phyloP scores from a whole-genome alignment of 176 grass and related monocot species.

The Oropetium thomaeum region DNA sequence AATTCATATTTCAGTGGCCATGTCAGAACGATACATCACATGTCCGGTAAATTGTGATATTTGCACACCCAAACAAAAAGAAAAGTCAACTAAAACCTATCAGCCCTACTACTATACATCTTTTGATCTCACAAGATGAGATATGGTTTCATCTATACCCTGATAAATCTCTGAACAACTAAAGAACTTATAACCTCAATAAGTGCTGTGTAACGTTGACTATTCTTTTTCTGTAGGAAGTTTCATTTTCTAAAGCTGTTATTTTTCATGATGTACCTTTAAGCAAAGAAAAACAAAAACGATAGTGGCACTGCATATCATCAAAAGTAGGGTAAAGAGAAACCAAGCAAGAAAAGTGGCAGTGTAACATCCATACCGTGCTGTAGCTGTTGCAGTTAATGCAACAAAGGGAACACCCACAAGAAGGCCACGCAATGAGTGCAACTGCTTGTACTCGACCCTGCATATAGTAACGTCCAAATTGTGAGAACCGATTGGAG shows the following conservation, averaged over 20 bases:
- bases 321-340: background rate
- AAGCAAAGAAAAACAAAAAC: background rate
- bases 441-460: conserved; percentile 77
- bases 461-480: conserved; percentile 42
- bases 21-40: background rate
- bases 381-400: conserved; percentile 89
- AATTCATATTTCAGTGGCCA: background rate
- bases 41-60: background rate
- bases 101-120: background rate
- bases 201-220: background rate
- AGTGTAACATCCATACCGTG: conserved; percentile 53
- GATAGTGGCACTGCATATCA: background rate
- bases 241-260: background rate
- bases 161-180: background rate
- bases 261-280: background rate
- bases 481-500: background rate
- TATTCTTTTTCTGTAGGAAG: background rate
- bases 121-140: background rate
- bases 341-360: conserved; percentile 1
- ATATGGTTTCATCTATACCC: background rate
- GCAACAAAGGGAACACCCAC: conserved; percentile 82
- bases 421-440: conserved; percentile 67
- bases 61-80: background rate
- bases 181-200: background rate
- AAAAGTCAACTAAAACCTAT: background rate